phyloP scores from a whole-genome alignment of 495 filamentous ascomycete species.

The Cercophora sp. region DNA sequence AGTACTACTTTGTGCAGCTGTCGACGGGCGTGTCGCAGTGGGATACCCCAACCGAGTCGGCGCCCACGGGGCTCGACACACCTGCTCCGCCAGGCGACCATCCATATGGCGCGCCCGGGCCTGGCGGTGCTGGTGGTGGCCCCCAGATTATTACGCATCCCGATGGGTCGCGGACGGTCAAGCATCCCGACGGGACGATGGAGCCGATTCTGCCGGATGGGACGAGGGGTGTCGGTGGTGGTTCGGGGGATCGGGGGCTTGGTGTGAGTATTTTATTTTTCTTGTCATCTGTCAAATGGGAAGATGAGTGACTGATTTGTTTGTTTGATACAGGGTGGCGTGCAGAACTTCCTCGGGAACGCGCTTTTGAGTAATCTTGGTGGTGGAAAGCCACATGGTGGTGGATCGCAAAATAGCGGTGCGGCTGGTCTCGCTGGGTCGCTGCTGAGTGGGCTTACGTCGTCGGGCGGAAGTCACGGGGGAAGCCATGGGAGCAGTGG shows the following conservation, averaged over 20 bases:
- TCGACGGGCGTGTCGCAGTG: slow-evolving; percentile 72
- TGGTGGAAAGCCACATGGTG: slow-evolving; percentile 16
- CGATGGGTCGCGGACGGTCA: slow-evolving; percentile 48
- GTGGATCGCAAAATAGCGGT: slow-evolving; percentile 19
- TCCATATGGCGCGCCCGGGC: slow-evolving; percentile 47
- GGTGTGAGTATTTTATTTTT: slow-evolving; percentile 32
- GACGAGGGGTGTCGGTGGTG: slow-evolving; percentile 32
- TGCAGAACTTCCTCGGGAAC: slow-evolving; percentile 27
- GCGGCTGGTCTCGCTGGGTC: slow-evolving; percentile 21
- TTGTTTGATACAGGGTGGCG: not conserved
- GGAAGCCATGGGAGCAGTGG: slow-evolving; percentile 27
- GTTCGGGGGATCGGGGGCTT: slow-evolving; percentile 40
- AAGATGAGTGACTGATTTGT: too few species aligned
- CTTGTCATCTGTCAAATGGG: too few species aligned
- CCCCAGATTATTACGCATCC: slow-evolving; percentile 47
- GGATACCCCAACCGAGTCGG: slow-evolving; percentile 68
- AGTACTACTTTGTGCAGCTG: slow-evolving; percentile 79
- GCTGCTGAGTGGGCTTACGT: slow-evolving; percentile 29
- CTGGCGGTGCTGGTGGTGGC: slow-evolving; percentile 20
- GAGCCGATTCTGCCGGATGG: slow-evolving; percentile 42
- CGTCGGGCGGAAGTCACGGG: slow-evolving; percentile 34
- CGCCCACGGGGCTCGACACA: slow-evolving; percentile 43
- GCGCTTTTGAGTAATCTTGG: slow-evolving; percentile 20
- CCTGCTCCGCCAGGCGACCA: slow-evolving; percentile 45
- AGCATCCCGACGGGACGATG: slow-evolving; percentile 47